Evolutionary conservation across 495 filamentous ascomycete genomes (phyloP), one percentile per base, ranked within the genome.

Genomic region (Tuber brumale): DNA sequence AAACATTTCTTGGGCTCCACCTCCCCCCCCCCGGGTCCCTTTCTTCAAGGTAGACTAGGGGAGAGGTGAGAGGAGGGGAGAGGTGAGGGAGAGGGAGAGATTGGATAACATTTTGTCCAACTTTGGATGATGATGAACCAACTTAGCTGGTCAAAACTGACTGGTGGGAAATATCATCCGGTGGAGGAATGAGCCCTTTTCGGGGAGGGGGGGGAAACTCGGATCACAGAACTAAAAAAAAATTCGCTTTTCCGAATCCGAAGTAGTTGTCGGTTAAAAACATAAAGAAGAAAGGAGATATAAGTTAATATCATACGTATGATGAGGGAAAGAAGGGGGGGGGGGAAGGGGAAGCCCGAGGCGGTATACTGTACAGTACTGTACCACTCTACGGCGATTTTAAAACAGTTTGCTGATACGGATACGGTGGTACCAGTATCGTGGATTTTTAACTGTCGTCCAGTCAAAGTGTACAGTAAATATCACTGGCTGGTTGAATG

Each of bases 101-200:
- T 31, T n/a, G 57, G 57, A 66, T 66, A 66, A 66, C 27, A 66
- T 66, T 66, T 66, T 66, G 57, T 66, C 27, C 14, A 35, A 66
- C 12, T 66, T 66, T 66, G 48, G 48, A 10, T 31, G n/a, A 31
- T 31, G 57, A 66, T 66, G 57, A 66, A 31, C 57, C 57, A 31
- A 66, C 57, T 18, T 66, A 27, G 27, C 27, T 8, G 12, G 57
- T 27, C 27, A 66, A 66, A 1, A 66, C 27, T 66, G 27, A 66
- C 57, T 66, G 57, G 57, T 9, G 1, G 57, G 57, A 35, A 35
- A 66, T 27, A 66, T 35, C 12, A 66, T 66, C 57, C 27, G 27
- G 12, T 1, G 57, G 57, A 35, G 27, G 57, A 66, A 18, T 35
- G 57, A 27, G n/a, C 14, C 12, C 5, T 35, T 35, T 66, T 37